Evolutionary conservation across 2,329 filamentous ascomycete genomes (phyloP), one percentile per base, ranked within the genome.

Genomic region (Pseudohalonectria lignicola): DNA sequence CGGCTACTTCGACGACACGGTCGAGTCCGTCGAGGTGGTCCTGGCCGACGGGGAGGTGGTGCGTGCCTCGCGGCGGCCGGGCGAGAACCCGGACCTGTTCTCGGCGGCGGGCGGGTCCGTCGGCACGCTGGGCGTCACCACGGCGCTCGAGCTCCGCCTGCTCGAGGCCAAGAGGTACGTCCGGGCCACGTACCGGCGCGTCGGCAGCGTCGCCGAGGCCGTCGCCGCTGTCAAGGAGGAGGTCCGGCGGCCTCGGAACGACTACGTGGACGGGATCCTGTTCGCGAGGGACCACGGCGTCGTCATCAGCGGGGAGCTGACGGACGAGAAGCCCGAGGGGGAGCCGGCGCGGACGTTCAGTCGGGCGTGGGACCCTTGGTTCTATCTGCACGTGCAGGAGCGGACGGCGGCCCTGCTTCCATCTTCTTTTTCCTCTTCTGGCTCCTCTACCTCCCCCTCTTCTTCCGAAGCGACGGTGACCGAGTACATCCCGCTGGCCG

Each of bases 241-340:
- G 51, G 61, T 64, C 16, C 49, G 45, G 5, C 56, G 57, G 41
- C 51, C 55, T 9, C 58, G 55, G 31, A 71, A 71, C 45, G 81
- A 86, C 51, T 88, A 84, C 51, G 71, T 88, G 19, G 83, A 86
- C 48, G 82, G 79, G 17, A 85, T 86, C 37, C 56, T 84, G 41
- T 86, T 74, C 54, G 67, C 69, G 12, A 64, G 66, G 41, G 61
- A 67, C 44, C 71, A 74, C 46, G 79, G 79, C 19, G 75, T 81
- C n/a, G 59, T 86, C 44, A 69, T 84, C 54, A 74, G 73, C 5
- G 82, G 82, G 3, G 62, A 63, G 41, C 59, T 84, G 50, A 75
- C 71, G 1, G 65, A 84, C 47, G 63, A 69, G 5, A 57, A 62
- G 18, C 66, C 66, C 4, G 45, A 50, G 3, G 52, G 47, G 13